Evolutionary conservation across 2,329 filamentous ascomycete genomes (phyloP), one percentile per base, ranked within the genome.

Genomic region (Pseudocercospora crystallina): DNA sequence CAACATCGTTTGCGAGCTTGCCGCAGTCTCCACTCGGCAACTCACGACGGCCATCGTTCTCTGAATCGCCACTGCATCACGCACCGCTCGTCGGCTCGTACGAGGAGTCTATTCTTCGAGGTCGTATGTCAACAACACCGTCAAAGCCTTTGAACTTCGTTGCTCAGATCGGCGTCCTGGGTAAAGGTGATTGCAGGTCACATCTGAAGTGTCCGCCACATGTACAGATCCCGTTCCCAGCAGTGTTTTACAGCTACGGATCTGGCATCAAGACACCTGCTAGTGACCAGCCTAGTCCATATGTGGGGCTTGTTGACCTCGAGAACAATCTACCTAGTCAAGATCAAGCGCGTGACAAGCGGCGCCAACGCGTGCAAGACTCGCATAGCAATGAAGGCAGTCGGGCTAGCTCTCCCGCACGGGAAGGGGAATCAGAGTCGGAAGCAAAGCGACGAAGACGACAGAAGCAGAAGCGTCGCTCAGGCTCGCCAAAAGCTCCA

Each of bases 31-130:
- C 75, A 1, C 60, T 78, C 38, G 63, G 80, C 8, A 76, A 79
- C 3, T 75, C 82, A 2, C 69, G 78, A 12, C 79, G 90, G 37
- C 84, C 86, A 0, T 96, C 91, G 0, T 76, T 89, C 39, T 84
- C 86, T 15, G 91, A 96, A 39, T 90, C 89, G 2, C 86, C 89
- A 3, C 75, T 94, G 26, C 88, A 92, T 49, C 90, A 95, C 70
- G 91, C 92, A 8, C 91, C 91, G 3, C 95, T 99, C 87, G 92
- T 97, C 2, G 94, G 94, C 2, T 96, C 92, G 1, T 99, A 96
- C 61, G 94, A 99, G 71, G 94, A 99, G 72, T 96, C 90, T 26
- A 96, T 99, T 53, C 76, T 99, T 2, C 84, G 90, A 40, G 94
- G 94, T 34, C 84, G 94, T 56, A 99, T 99, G 94, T 97, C 94